Evolutionary conservation across 2,329 filamentous ascomycete genomes (phyloP).

Genomic region (Monosporascus sp.): DNA sequence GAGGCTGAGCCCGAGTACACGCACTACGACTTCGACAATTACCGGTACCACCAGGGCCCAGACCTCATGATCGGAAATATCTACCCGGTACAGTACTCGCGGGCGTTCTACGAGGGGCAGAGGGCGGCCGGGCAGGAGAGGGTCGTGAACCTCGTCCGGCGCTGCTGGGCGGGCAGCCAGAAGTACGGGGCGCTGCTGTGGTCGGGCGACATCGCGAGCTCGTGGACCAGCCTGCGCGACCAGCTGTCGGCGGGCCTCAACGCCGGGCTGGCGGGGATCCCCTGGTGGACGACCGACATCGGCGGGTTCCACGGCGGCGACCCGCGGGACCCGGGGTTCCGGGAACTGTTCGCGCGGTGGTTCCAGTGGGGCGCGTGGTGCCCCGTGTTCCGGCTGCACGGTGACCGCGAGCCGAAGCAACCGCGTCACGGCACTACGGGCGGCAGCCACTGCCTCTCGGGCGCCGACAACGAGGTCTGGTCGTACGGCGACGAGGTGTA

Average conservation of each 20-base stretch:
- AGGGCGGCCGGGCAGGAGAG: conserved; percentile 41
- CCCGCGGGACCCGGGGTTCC: conserved; percentile 48
- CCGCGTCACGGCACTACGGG: conserved; percentile 29
- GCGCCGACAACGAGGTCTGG: conserved; percentile 61
- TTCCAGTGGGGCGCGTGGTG: conserved; percentile 66
- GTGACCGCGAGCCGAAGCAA: conserved; percentile 55
- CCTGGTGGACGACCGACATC: conserved; percentile 69
- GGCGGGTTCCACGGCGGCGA: conserved; percentile 65
- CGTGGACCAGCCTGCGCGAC: conserved; percentile 54
- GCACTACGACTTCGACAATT: conserved; percentile 62
- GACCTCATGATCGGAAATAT: conserved; percentile 51
- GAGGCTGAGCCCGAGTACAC: conserved; percentile 64
- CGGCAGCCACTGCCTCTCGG: conserved; percentile 39
- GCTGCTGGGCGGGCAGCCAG: conserved; percentile 51
- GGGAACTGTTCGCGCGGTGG: conserved; percentile 62
- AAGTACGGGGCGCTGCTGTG: conserved; percentile 62
- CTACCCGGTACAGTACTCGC: conserved; percentile 48
- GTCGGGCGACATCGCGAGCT: conserved; percentile 62
- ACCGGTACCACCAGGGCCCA: conserved; percentile 52
- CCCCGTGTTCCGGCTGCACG: conserved; percentile 63
- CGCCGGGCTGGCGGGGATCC: conserved; percentile 59
- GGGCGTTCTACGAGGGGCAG: conserved; percentile 52
- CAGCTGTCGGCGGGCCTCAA: conserved; percentile 60
- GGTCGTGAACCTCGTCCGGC: conserved; percentile 47
- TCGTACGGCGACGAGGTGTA: conserved; percentile 58